These are phyloP conservation scores for Phytophthora idaei DNA, from an alignment of 352 stramenopile genomes.

Conservation along the genomic window DNA sequence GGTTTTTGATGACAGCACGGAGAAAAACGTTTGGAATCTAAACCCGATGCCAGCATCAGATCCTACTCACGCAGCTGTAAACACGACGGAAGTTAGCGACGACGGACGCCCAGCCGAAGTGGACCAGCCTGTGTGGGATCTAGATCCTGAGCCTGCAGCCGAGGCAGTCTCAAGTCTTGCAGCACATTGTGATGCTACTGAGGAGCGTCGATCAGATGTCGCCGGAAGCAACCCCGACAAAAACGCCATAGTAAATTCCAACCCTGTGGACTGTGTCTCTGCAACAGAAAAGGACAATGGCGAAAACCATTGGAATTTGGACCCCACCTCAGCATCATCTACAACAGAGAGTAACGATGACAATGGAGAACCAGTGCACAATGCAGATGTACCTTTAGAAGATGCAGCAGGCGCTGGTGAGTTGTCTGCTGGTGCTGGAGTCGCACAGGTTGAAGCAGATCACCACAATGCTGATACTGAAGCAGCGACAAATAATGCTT, in stretches of 20 bases:
- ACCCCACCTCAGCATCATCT: slow-evolving; percentile 1
- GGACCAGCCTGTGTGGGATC: slow-evolving; percentile 17
- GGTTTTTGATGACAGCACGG: neutral
- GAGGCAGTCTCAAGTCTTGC: neutral
- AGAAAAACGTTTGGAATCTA: slow-evolving; percentile 19
- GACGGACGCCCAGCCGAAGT: neutral
- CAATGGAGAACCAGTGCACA: neutral
- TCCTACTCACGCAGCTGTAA: neutral
- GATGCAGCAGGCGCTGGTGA: neutral
- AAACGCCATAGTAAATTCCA: neutral
- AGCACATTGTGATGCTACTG: neutral
- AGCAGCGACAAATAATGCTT: slow-evolving; percentile 1
- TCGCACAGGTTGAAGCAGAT: neutral
- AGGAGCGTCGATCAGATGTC: neutral
- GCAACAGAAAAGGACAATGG: neutral
- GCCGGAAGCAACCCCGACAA: neutral
- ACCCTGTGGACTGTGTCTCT: neutral
- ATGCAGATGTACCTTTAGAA: neutral
- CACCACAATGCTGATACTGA: neutral
- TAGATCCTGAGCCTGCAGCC: slow-evolving; percentile 13
- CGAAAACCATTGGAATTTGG: slow-evolving; percentile 17
- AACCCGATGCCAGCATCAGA: slow-evolving; percentile 7
- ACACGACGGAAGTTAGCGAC: neutral
- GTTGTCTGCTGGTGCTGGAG: neutral
- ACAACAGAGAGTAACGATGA: neutral